phyloP scores from a whole-genome alignment of 2,329 filamentous ascomycete genomes.

The Phoma sp. region DNA sequence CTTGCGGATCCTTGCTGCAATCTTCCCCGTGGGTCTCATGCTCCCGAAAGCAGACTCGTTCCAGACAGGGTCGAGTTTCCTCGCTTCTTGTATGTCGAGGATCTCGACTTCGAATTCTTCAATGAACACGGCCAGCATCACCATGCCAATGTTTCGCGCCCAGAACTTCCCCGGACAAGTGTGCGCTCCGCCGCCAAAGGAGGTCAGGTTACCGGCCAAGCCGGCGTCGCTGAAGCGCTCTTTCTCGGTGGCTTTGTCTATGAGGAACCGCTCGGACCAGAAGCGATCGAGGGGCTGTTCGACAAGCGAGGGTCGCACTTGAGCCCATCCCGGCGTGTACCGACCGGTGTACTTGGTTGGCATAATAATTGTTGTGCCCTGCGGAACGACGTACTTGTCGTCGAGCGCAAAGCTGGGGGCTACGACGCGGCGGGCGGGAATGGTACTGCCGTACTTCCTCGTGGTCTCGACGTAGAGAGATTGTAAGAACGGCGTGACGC shows the following conservation, averaged over 20 bases:
- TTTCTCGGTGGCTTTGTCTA: neutral
- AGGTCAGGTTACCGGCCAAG: constrained; percentile 20
- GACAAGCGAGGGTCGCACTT: neutral
- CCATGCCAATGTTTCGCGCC: constrained; percentile 23
- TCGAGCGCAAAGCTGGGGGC: constrained; percentile 14
- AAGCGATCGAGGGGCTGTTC: constrained; percentile 14
- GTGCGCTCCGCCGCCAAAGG: constrained; percentile 26
- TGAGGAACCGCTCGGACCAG: constrained; percentile 24
- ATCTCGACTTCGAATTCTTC: neutral
- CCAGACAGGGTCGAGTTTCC: neutral
- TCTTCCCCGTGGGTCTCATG: neutral
- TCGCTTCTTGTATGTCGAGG: neutral
- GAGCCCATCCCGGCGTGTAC: constrained; percentile 12
- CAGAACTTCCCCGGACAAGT: constrained; percentile 26
- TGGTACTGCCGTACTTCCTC: constrained; percentile 16
- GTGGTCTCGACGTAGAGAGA: constrained; percentile 24
- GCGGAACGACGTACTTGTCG: constrained; percentile 17
- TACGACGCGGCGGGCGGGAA: constrained; percentile 14
- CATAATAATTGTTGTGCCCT: constrained; percentile 21
- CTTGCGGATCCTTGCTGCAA: neutral
- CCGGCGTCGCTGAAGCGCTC: constrained; percentile 24
- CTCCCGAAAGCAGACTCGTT: constrained; percentile 3
- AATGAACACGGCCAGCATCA: constrained; percentile 1
- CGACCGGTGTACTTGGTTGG: constrained; percentile 12
- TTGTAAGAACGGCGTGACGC: constrained; percentile 21